Base-by-base conservation (phyloP, 2,329 filamentous ascomycete species). In the Ilyonectria robusta region DNA sequence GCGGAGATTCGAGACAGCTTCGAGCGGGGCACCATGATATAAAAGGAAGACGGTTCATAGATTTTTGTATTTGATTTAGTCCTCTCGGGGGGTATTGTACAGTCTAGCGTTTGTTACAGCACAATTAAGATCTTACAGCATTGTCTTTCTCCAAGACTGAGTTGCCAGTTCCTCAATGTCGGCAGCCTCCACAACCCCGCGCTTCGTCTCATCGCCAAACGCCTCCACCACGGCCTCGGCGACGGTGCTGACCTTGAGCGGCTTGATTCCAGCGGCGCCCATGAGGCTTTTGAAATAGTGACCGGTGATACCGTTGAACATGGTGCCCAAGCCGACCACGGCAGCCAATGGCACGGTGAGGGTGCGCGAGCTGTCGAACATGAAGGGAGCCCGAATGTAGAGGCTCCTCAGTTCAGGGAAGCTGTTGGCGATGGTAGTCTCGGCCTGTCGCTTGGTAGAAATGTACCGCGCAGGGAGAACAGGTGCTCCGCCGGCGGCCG, bases 1-100 rank as follows among this genome's bases (percentile, higher is more conserved):
- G 91, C 93, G 35, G 96, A 99, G 81, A 98, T 99, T 76, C 87
- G 96, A 78, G 96, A 99, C 78, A 98, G 93, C 81, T 99, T 99
- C 80, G 96, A 99, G 87, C 89, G 96, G 71, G 96, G 96, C 19
- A 98, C 96, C 4, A 97, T 97, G 88, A 96, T 98, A 80, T 98
- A 78, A 86, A 83, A 60, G 70, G 29, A 44, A 37, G 60, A 57
- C 54, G 62, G 51, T 40, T 42, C 47, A 63, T 64, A 67, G 29
- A 70, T 67, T 67, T 67, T 65, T 47, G 19, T 51, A 53, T 59
- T 65, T 64, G 65, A 42, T 59, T 68, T 60, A 50, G 62, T 68
- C 58, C 63, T 70, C 55, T 46, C 40, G 56, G 31, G 4, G 54
- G 66, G 68, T 71, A 73, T 70, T 69, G 62, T 80, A 83, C 79